These are phyloP conservation scores for Flammula alnicola DNA, from an alignment of 1,284 basidiomycete genomes.

Conservation along the genomic window DNA sequence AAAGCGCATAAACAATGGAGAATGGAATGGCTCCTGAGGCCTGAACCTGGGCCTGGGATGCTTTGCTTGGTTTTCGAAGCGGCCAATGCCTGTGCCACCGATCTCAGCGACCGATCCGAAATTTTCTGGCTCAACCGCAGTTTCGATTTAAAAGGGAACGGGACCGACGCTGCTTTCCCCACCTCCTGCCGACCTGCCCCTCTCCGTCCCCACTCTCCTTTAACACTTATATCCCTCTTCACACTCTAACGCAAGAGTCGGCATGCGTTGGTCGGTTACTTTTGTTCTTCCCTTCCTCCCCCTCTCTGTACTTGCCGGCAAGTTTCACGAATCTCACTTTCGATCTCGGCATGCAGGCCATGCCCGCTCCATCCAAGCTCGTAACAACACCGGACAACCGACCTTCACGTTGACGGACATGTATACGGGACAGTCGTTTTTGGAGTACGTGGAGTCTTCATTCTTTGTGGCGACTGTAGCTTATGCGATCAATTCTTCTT, in stretches of 20 bases:
- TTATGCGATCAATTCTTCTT: background rate
- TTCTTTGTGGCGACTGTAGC: background rate
- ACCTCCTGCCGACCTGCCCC: slow-evolving; percentile 1
- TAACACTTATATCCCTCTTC: slow-evolving; percentile 3
- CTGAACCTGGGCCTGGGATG: too few relatives aligned
- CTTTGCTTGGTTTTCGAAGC: too few relatives aligned
- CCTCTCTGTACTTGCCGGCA: slow-evolving; percentile 33
- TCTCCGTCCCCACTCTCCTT: slow-evolving; percentile 10
- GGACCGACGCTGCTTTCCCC: background rate
- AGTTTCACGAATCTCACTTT: slow-evolving; percentile 22
- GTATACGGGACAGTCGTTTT: slow-evolving; percentile 41
- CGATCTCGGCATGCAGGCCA: slow-evolving; percentile 25
- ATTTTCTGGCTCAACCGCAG: slow-evolving; percentile 6
- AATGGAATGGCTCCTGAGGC: too few relatives aligned
- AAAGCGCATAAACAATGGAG: too few relatives aligned
- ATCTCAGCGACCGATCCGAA: slow-evolving; percentile 5
- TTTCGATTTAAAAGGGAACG: slow-evolving; percentile 11
- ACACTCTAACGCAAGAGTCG: slow-evolving; percentile 1
- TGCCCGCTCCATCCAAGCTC: slow-evolving; percentile 21
- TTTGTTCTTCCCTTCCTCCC: slow-evolving; percentile 20
- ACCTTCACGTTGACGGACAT: slow-evolving; percentile 36
- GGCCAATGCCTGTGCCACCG: slow-evolving; percentile 10
- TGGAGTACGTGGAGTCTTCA: slow-evolving; percentile 34
- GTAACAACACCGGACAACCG: slow-evolving; percentile 26
- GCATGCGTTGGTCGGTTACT: slow-evolving; percentile 17